A percentile compares a stretch with the other conserved stretches of the same genome.
Conservation (phyloP, 2,329 filamentous ascomycete genomes). For the Chaetomiaceae sp. region DNA sequence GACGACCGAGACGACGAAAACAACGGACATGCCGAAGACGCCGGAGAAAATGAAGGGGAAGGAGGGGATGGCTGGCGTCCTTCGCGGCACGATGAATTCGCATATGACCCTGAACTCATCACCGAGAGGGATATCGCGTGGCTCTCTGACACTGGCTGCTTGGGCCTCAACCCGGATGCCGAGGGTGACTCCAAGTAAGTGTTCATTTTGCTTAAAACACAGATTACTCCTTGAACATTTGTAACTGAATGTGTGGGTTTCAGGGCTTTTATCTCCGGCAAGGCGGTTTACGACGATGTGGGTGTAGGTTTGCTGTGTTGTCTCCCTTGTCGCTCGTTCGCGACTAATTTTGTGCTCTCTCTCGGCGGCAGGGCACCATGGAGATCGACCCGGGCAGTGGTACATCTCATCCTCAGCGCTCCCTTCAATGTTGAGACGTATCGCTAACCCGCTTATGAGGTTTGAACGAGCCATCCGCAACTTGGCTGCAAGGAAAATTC, state of each 20-base stretch:
- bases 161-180: not conserved
- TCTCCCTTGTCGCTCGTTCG: not conserved
- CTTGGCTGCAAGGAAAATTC: no score
- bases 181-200: not conserved
- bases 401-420: no score
- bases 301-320: not conserved
- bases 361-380: not conserved
- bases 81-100: no score
- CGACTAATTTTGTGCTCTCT: not conserved
- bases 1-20: no score
- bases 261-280: constrained; percentile 3
- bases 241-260: not conserved
- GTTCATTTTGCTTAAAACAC: not conserved
- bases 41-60: no score
- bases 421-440: no score
- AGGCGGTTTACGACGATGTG: not conserved
- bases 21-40: no score
- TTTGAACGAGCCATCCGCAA: no score
- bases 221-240: not conserved
- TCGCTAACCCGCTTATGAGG: no score
- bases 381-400: not conserved
- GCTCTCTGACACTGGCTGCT: not conserved
- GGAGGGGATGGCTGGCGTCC: no score
- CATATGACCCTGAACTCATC: constrained; percentile 1
- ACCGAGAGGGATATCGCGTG: not conserved